phyloP scores from a whole-genome alignment of 352 stramenopile species.

The Phytophthora niederhauseri region DNA sequence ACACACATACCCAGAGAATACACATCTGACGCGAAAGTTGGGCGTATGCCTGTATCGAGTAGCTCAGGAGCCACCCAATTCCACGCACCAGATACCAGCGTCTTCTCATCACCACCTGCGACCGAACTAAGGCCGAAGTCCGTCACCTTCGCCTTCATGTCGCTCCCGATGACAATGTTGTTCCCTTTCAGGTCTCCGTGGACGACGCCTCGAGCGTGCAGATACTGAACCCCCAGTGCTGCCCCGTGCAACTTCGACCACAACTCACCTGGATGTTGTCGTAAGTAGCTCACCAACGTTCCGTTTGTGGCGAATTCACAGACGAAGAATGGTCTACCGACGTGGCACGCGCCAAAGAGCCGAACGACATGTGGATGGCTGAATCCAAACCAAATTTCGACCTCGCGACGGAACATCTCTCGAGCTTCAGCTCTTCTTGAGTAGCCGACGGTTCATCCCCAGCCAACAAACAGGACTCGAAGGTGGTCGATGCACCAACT shows the following conservation, averaged over 20 bases:
- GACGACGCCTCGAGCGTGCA: not conserved
- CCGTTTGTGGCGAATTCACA: slow-evolving; percentile 16
- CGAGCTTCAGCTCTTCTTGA: not conserved
- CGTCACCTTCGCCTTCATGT: not conserved
- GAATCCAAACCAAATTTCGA: slow-evolving; percentile 29
- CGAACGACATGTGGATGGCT: slow-evolving; percentile 26
- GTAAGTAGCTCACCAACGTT: not conserved
- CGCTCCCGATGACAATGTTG: not conserved
- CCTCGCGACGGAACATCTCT: slow-evolving; percentile 24
- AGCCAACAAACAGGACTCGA: no score
- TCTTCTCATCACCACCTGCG: not conserved
- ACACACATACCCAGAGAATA: not conserved
- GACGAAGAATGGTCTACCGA: slow-evolving; percentile 18
- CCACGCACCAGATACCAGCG: not conserved
- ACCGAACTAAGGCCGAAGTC: not conserved
- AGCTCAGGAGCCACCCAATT: not conserved
- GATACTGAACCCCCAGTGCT: not conserved
- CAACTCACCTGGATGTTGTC: not conserved
- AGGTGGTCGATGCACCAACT: no score
- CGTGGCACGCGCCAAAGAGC: not conserved
- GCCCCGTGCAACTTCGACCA: not conserved
- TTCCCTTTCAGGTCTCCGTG: not conserved
- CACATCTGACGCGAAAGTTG: not conserved
- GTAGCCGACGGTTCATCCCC: no score
- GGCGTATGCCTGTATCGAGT: no score